Evolutionary conservation across 2,329 filamentous ascomycete species (phyloP).

Genomic region (Diaporthe sp.): DNA sequence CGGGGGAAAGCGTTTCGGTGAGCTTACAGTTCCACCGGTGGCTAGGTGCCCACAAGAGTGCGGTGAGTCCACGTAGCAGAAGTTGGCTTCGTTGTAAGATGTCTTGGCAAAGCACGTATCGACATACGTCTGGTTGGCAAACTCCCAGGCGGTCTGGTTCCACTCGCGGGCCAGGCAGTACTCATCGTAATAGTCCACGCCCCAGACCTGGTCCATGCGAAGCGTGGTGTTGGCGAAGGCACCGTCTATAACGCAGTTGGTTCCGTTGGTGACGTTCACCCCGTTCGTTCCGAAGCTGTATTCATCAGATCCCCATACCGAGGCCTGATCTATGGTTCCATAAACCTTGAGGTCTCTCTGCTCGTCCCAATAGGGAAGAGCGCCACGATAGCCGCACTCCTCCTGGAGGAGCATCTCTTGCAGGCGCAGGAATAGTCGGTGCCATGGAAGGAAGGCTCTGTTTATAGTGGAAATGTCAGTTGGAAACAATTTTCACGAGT

Average conservation of each 20-base stretch:
- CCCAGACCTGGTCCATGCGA: neutral
- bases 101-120: neutral
- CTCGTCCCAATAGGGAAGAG: slow-evolving; percentile 19
- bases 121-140: neutral
- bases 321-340: neutral
- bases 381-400: slow-evolving; percentile 4
- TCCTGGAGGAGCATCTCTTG: neutral
- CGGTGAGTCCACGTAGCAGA: slow-evolving; percentile 44
- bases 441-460: slow-evolving; percentile 9
- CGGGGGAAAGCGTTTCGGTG: neutral
- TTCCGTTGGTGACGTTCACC: slow-evolving; percentile 4
- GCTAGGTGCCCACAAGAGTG: slow-evolving; percentile 44
- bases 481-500: neutral
- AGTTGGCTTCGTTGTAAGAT: neutral
- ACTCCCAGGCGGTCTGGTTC: neutral
- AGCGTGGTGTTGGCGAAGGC: slow-evolving; percentile 16
- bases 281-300: slow-evolving; percentile 19
- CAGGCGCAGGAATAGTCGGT: neutral
- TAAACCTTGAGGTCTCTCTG: slow-evolving; percentile 1
- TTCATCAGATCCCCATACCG: neutral
- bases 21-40: slow-evolving; percentile 41
- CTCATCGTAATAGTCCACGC: neutral
- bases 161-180: slow-evolving; percentile 2
- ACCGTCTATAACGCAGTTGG: slow-evolving; percentile 5
- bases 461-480: neutral